Base-by-base conservation (phyloP, 805 yeast species). In the Candida endomychidarum region DNA sequence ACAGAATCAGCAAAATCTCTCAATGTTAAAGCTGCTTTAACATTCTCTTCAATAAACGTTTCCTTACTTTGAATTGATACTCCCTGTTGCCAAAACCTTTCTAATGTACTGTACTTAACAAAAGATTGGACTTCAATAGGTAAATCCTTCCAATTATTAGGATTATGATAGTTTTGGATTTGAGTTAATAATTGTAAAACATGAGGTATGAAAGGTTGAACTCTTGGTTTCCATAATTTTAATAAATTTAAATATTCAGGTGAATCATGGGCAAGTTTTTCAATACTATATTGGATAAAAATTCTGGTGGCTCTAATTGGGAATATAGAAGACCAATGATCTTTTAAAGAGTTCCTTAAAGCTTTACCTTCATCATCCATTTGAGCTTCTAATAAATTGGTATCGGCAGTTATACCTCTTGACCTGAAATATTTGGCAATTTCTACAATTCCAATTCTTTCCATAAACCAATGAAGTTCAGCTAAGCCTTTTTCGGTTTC, bases 51-150 rank as follows among this genome's bases (percentile, higher is more conserved):
- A 47, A 93, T 83, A 51, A 93, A 95, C 23, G 93, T 89, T 57
- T 93, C 98, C 53, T 87, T 84, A 2, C 96, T 81, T 62, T 93
- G 96, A 42, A 86, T 85, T 1, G 96, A 86, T 16, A 95, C 95
- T 12, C 99, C 99, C 45, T 89, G 95, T 57, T 95, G 98, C 99
- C 99, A 93, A 60, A 93, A 93, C 53, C 98, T 73, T 65, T 93
- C 99, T 57, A 83, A 80, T 36, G 95, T 84, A 45, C 95, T 83
- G 52, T 87, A 83, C 48, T 78, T 77, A n/a, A 91, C 96, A 68
- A 95, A 91, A 1, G 91, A 74, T 58, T 87, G 96, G 1, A 93
- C 98, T 41, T 88, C 95, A 2, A 75, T 75, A 0, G 99, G 98
- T 35, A 93, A 69, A 27, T 79, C 86, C 10, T 70, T 70, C 98